Evolutionary conservation across 805 yeast species (phyloP), one percentile per base, ranked within the genome.

Genomic region (Brettanomyces naardenensis): DNA sequence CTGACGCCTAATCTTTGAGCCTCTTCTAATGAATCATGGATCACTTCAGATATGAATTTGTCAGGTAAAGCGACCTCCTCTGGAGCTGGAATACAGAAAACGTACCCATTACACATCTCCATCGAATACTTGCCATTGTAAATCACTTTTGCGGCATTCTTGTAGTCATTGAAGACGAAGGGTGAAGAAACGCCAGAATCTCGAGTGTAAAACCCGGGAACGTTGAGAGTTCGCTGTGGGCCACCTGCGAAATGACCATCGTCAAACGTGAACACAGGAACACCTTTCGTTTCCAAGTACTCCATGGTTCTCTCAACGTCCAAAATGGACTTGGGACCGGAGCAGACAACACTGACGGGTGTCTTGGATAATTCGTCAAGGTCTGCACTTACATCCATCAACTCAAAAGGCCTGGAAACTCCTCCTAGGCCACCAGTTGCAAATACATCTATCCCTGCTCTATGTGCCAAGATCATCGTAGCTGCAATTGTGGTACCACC

Each of bases 341-440:
- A 79, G 54, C 95, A 87, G 7, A 87, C 89, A n/a, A 87, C 95
- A 0, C 87, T 78, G 1, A 87, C 87, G 0, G 89, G 85, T 0
- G 95, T 88, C 40, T 78, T 68, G 1, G 88, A 80, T 38, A 88
- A 65, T 53, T 87, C 96, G 35, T 86, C 89, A 44, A 87, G 68
- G 58, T 87, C 96, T 2, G 95, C 95, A 49, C 89, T 78, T 19
- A 87, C 66, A 56, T 87, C 96, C 78, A 85, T 71, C 21, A 60
- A 46, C 39, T 82, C 81, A 17, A 83, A 90, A 6, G 82, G 83
- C 39, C 85, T 69, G 50, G 87, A 95, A 9, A 86, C 95, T 17
- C 96, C 96, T 17, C 96, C 96, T 15, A 87, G 66, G 1, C 96
- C 96, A 23, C 96, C 96, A 2, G 96, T 88, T 1, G 94, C 92